Conservation (phyloP, 352 stramenopile species). For the Phytophthora fragariae region DNA sequence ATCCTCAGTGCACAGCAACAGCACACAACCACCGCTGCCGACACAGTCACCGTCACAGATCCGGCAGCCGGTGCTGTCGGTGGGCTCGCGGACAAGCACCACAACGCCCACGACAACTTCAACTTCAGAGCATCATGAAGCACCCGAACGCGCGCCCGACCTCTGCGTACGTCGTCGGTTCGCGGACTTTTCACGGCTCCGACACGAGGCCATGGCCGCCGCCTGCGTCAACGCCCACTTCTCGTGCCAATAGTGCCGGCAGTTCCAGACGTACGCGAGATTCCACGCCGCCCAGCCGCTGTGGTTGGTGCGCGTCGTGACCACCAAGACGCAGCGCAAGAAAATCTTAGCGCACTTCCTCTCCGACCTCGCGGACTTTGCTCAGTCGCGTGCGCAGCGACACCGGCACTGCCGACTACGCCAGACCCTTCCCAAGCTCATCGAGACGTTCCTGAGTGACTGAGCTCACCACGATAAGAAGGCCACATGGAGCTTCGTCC, state of each 20-base stretch:
- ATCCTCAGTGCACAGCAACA: conserved; percentile 21
- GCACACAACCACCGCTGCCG: not conserved
- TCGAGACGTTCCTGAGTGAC: conserved; percentile 42
- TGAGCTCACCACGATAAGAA: conserved; percentile 7
- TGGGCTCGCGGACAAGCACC: conserved; percentile 3
- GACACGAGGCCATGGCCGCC: conserved; percentile 33
- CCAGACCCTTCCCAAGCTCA: conserved; percentile 41
- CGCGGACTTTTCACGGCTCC: conserved; percentile 38
- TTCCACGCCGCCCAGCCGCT: conserved; percentile 52
- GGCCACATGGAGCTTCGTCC: not conserved
- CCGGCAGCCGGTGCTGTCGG: conserved; percentile 1
- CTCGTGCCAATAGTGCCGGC: conserved; percentile 57
- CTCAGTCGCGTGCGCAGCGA: conserved; percentile 33
- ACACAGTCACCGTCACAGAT: not conserved
- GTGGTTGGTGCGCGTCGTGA: conserved; percentile 43
- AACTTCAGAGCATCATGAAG: conserved; percentile 15
- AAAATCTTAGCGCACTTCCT: conserved; percentile 54
- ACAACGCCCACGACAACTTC: conserved; percentile 15
- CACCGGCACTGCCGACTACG: conserved; percentile 39
- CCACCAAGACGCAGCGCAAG: conserved; percentile 44
- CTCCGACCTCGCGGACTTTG: conserved; percentile 46
- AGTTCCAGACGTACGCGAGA: conserved; percentile 50
- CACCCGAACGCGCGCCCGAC: conserved; percentile 21
- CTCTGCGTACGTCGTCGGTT: conserved; percentile 37
- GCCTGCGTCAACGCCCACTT: conserved; percentile 53